Evolutionary conservation across 345 rosid species (phyloP).

Genomic region (Cardamine occulta): DNA sequence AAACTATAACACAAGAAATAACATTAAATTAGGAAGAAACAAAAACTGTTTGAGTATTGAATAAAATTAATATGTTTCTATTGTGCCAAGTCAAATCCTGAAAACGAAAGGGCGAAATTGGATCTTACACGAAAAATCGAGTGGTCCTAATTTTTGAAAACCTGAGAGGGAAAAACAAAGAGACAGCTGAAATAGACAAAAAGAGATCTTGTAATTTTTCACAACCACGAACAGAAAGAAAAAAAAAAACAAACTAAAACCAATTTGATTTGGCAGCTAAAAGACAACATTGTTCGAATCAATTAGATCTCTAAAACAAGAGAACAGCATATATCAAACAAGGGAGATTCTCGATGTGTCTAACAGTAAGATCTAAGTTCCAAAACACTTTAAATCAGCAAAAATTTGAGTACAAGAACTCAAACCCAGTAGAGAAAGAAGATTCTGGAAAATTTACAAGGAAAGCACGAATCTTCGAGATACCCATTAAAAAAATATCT

Average conservation of each 20-base stretch:
- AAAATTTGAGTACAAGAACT: not conserved
- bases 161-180: slow-evolving; percentile 31
- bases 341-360: not conserved
- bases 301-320: slow-evolving; percentile 34
- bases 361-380: slow-evolving; percentile 50
- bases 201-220: not conserved
- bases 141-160: slow-evolving; percentile 33
- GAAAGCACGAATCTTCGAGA: slow-evolving; percentile 26
- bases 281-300: slow-evolving; percentile 31
- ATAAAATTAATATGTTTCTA: slow-evolving; percentile 10
- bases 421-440: slow-evolving; percentile 30
- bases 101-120: slow-evolving; percentile 44
- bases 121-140: slow-evolving; percentile 31
- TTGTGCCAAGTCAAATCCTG: slow-evolving; percentile 32
- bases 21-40: not conserved
- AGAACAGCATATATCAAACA: slow-evolving; percentile 18
- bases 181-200: slow-evolving; percentile 26
- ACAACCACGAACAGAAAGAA: not conserved
- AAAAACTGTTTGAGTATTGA: not conserved
- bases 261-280: not conserved
- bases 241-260: not conserved
- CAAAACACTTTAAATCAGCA: not conserved
- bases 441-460: not conserved
- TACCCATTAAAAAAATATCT: not conserved
- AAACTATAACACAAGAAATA: not conserved